These are phyloP conservation scores for Tinospora cordifolia DNA, from an alignment of 164 flowering plant species.

Conservation along the genomic window DNA sequence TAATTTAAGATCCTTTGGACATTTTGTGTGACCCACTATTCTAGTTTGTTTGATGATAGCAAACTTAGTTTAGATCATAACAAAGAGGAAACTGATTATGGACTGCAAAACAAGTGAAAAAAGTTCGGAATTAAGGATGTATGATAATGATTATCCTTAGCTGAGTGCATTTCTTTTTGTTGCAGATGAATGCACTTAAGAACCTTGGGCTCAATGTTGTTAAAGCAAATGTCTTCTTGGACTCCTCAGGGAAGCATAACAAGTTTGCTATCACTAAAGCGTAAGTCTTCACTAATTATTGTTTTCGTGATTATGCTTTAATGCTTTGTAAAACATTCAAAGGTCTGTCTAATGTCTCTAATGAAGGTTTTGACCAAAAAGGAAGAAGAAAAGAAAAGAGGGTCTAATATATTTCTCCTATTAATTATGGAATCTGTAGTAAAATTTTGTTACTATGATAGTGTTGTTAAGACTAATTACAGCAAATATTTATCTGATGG, in stretches of 20 bases:
- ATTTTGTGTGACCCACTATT: not conserved
- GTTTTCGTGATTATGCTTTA: not conserved
- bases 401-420: too few species aligned
- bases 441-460: not conserved
- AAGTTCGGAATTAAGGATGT: not conserved
- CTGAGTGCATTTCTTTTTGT: constrained; percentile 9
- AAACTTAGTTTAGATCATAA: not conserved
- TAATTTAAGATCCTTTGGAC: not conserved
- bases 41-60: not conserved
- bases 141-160: too few species aligned
- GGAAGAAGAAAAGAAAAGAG: not conserved
- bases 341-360: not conserved
- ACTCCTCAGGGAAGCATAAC: constrained; percentile 97
- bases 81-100: not conserved
- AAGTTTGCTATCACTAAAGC: constrained; percentile 82
- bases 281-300: constrained; percentile 37
- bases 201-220: constrained; percentile 89
- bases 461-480: not conserved
- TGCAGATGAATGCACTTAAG: constrained; percentile 89
- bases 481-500: not conserved
- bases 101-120: not conserved
- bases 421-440: too few species aligned
- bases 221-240: constrained; percentile 88
- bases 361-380: too few species aligned
- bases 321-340: not conserved